Conservation (phyloP, 441 rosid species). For the Gossypium lobatum region DNA sequence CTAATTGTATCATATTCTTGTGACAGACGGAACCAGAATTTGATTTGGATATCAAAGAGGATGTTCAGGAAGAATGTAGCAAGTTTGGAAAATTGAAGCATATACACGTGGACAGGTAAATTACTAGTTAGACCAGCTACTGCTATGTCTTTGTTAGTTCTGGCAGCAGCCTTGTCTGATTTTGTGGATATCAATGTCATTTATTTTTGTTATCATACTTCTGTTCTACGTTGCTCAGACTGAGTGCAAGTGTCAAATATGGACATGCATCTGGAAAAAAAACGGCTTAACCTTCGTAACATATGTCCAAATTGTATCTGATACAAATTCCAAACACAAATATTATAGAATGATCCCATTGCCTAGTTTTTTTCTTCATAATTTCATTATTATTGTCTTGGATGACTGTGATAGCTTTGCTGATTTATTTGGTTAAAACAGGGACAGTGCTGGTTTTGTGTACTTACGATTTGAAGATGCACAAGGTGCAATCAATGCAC, state of each 20-base stretch:
- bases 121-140: neutral
- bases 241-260: no score
- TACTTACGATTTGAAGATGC: slow-evolving; percentile 64
- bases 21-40: slow-evolving; percentile 78
- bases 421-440: slow-evolving; percentile 23
- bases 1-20: slow-evolving; percentile 4
- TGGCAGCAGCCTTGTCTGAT: neutral
- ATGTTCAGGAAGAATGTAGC: slow-evolving; percentile 74
- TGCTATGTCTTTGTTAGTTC: slow-evolving; percentile 1
- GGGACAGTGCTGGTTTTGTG: slow-evolving; percentile 81
- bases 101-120: slow-evolving; percentile 76
- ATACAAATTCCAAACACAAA: no score
- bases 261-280: no score
- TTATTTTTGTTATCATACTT: no score
- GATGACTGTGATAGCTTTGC: neutral
- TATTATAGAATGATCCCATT: no score
- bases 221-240: no score
- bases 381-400: neutral
- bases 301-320: no score
- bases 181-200: neutral
- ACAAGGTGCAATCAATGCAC: slow-evolving; percentile 62
- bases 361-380: neutral
- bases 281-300: no score
- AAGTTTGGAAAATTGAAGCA: slow-evolving; percentile 74
- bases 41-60: slow-evolving; percentile 87